Evolutionary conservation across 176 grass and related monocot genomes (phyloP).

Genomic region (Neostapfia colusana): DNA sequence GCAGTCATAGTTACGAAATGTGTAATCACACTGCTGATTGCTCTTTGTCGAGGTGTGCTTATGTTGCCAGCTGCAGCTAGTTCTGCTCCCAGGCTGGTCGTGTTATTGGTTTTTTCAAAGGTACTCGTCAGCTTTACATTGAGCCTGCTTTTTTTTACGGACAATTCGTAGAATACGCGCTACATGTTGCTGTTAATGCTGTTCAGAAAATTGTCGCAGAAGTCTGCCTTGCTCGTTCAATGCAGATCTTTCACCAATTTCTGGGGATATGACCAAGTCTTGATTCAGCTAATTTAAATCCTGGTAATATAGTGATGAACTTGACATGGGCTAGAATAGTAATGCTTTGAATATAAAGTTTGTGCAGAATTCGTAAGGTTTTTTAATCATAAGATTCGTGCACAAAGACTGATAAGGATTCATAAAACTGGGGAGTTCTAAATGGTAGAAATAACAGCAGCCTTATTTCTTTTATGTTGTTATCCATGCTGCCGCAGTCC

Average conservation of each 20-base stretch:
- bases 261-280: neutral
- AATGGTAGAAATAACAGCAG: neutral
- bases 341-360: no score
- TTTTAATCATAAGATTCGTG: neutral
- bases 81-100: neutral
- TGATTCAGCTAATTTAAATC: neutral
- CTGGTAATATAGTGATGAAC: no score
- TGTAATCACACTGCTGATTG: neutral
- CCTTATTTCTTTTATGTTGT: neutral
- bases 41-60: neutral
- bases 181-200: neutral
- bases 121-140: neutral
- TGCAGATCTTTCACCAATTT: neutral
- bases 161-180: neutral
- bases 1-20: neutral
- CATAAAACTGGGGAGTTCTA: neutral
- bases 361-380: no score
- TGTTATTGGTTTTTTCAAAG: neutral
- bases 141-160: neutral
- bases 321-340: neutral
- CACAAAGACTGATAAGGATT: neutral
- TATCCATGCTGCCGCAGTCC: conserved; percentile 19
- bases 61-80: neutral
- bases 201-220: neutral
- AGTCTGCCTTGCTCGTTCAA: neutral